phyloP scores from a whole-genome alignment of 768 basidiomycete species.

The Suillus alpinus region DNA sequence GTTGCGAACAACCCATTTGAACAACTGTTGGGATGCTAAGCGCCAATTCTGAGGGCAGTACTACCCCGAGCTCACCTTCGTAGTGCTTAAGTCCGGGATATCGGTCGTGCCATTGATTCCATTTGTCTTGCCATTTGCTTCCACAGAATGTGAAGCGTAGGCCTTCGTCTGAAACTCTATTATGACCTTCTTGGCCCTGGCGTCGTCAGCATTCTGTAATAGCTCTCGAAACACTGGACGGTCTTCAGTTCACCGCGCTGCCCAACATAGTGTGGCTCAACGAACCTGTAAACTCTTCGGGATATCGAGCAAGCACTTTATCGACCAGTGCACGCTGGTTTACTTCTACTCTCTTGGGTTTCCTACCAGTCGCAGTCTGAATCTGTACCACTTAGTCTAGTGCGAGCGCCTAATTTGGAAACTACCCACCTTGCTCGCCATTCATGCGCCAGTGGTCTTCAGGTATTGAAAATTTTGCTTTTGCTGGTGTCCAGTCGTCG shows the following conservation, averaged over 20 bases:
- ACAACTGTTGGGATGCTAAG: slow-evolving; percentile 24
- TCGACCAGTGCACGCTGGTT: slow-evolving; percentile 17
- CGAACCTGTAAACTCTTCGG: slow-evolving; percentile 16
- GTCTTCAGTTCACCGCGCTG: background rate
- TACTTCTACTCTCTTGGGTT: slow-evolving; percentile 6
- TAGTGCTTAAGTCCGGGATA: slow-evolving; percentile 4
- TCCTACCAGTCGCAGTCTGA: background rate
- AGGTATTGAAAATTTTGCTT: background rate
- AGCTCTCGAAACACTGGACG: slow-evolving; percentile 50
- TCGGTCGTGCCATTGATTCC: background rate
- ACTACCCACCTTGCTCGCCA: background rate
- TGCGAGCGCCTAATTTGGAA: background rate
- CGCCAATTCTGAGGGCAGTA: background rate
- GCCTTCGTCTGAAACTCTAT: slow-evolving; percentile 34
- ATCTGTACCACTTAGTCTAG: background rate
- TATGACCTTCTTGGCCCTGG: slow-evolving; percentile 32
- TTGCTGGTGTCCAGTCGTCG: background rate
- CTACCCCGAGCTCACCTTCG: background rate
- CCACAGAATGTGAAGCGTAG: slow-evolving; percentile 6
- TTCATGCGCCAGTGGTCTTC: background rate
- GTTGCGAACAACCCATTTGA: slow-evolving; percentile 42
- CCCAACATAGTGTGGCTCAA: background rate
- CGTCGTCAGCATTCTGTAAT: slow-evolving; percentile 58
- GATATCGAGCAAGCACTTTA: slow-evolving; percentile 17
- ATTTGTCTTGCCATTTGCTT: slow-evolving; percentile 1